These are phyloP conservation scores for Alloteropsis semialata DNA, from an alignment of 176 grass and related monocot genomes.

Conservation along the genomic window DNA sequence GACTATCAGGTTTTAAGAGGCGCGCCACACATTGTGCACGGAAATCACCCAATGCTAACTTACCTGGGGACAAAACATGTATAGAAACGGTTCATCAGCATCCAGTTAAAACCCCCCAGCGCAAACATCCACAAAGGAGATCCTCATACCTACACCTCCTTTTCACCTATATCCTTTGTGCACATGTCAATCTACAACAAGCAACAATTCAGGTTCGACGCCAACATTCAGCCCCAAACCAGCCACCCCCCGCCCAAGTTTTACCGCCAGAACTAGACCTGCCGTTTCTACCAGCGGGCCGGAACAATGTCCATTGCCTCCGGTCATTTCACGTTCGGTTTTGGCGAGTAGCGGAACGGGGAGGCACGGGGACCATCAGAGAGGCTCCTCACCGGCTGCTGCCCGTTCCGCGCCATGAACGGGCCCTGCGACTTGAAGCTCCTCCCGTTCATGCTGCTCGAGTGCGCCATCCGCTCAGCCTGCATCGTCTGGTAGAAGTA, in stretches of 20 bases:
- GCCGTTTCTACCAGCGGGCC: neutral
- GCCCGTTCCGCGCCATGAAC: slow-evolving; percentile 35
- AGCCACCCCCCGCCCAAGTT: slow-evolving; percentile 7
- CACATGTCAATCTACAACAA: slow-evolving; percentile 64
- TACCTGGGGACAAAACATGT: neutral
- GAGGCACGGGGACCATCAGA: slow-evolving; percentile 60
- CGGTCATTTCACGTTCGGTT: slow-evolving; percentile 44
- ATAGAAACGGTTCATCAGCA: slow-evolving; percentile 30
- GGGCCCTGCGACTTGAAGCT: slow-evolving; percentile 51
- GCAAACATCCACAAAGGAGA: slow-evolving; percentile 30
- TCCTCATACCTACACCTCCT: slow-evolving; percentile 35
- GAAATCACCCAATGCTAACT: slow-evolving; percentile 8
- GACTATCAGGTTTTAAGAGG: neutral
- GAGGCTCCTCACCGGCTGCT: slow-evolving; percentile 58
- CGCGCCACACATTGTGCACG: neutral
- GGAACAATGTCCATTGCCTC: neutral
- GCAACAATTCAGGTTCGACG: slow-evolving; percentile 37
- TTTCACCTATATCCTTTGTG: slow-evolving; percentile 58
- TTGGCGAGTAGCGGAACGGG: slow-evolving; percentile 64
- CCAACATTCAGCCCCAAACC: slow-evolving; percentile 18
- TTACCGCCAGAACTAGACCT: neutral
- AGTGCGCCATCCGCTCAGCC: slow-evolving; percentile 49
- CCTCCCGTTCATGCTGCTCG: slow-evolving; percentile 55
- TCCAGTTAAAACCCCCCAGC: slow-evolving; percentile 26
- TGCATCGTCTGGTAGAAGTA: slow-evolving; percentile 80